Conservation (phyloP, 192 early-diverging fungal species). For the Phlyctochytrium bullatum region DNA sequence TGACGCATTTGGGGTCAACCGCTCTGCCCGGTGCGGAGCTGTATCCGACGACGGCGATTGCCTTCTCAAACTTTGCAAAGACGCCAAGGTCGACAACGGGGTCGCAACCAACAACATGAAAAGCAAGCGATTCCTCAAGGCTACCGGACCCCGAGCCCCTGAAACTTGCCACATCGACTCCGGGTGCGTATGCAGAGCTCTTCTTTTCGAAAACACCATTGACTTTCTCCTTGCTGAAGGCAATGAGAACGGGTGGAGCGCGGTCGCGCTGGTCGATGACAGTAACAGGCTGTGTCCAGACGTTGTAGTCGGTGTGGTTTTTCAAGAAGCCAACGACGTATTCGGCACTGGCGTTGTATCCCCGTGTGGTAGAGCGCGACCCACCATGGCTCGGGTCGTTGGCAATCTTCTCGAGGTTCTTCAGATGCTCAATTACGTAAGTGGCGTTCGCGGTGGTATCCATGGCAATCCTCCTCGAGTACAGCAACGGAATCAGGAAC, state of each 20-base stretch:
- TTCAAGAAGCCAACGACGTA: constrained; percentile 2
- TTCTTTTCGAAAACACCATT: not conserved
- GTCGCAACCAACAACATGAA: constrained; percentile 1
- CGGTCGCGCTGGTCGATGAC: not conserved
- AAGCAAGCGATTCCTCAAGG: not conserved
- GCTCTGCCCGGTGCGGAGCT: not conserved
- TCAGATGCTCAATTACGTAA: not conserved
- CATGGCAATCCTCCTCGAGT: not conserved
- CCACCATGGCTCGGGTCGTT: not conserved
- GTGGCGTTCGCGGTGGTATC: not conserved
- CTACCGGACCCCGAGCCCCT: not conserved
- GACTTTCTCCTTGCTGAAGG: not conserved
- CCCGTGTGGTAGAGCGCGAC: not conserved
- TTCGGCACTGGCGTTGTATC: not conserved
- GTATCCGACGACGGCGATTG: not conserved
- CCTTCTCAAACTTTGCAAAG: not conserved
- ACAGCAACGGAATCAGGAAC: not conserved
- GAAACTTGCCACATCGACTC: not conserved
- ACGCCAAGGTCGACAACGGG: not conserved
- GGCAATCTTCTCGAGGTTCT: not conserved
- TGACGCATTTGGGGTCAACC: not conserved
- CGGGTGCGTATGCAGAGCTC: not conserved
- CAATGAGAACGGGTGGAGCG: not conserved
- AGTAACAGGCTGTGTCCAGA: constrained; percentile 2
- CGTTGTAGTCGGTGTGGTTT: constrained; percentile 2